These are phyloP conservation scores for Alternaria ethzedia DNA, from an alignment of 2,329 filamentous ascomycete species.

Conservation along the genomic window DNA sequence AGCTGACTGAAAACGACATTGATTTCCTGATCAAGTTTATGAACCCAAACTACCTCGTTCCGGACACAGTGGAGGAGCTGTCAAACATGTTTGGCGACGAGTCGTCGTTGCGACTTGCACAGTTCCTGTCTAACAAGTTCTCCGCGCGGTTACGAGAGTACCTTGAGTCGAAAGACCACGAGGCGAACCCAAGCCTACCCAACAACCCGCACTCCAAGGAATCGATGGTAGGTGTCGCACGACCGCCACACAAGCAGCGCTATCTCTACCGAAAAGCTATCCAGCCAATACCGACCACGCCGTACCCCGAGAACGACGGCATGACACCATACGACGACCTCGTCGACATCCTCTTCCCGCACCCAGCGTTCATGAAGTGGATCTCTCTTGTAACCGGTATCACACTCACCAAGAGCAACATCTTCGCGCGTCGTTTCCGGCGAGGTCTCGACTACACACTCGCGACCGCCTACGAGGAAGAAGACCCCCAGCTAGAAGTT, in stretches of 20 bases:
- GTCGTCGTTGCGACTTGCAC: slow-evolving; percentile 81
- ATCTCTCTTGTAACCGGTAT: slow-evolving; percentile 81
- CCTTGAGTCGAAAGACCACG: slow-evolving; percentile 62
- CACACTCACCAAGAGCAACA: slow-evolving; percentile 72
- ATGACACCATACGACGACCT: slow-evolving; percentile 71
- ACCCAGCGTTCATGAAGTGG: slow-evolving; percentile 87
- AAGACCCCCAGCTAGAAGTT: slow-evolving; percentile 80
- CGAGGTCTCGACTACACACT: slow-evolving; percentile 90
- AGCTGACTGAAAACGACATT: slow-evolving; percentile 78
- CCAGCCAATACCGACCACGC: slow-evolving; percentile 44
- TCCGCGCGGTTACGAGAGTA: slow-evolving; percentile 72
- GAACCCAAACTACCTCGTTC: slow-evolving; percentile 86
- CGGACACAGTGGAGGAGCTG: slow-evolving; percentile 85
- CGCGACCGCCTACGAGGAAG: slow-evolving; percentile 78
- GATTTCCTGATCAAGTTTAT: slow-evolving; percentile 92
- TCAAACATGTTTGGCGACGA: slow-evolving; percentile 80
- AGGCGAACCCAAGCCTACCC: slow-evolving; percentile 54
- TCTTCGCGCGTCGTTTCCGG: slow-evolving; percentile 87
- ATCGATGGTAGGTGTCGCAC: slow-evolving; percentile 67
- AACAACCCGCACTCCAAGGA: slow-evolving; percentile 39
- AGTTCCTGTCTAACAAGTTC: slow-evolving; percentile 81
- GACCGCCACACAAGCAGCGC: slow-evolving; percentile 93
- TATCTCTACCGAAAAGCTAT: slow-evolving; percentile 78
- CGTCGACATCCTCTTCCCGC: slow-evolving; percentile 81
- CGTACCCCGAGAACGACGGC: slow-evolving; percentile 37